A percentile compares a stretch with the other conserved stretches of the same genome.
phyloP scores from a whole-genome alignment of 768 basidiomycete species.

The Hebeloma cylindrosporum region DNA sequence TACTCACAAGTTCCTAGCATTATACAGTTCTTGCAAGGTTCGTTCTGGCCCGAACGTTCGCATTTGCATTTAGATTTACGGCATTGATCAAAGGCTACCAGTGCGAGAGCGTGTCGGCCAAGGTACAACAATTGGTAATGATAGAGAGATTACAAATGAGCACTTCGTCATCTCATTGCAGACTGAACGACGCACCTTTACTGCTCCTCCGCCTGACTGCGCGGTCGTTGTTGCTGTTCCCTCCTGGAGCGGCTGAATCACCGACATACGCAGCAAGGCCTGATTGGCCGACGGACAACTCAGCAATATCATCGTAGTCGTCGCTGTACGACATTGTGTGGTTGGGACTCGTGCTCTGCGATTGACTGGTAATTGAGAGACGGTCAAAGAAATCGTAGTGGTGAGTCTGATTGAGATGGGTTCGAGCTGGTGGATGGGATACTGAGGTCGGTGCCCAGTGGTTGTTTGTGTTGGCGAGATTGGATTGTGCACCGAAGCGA shows the following conservation, averaged over 20 bases:
- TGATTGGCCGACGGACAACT: conserved; percentile 48
- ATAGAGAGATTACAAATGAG: conserved; percentile 3
- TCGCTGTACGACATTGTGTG: conserved; percentile 50
- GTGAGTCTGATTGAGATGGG: conserved; percentile 8
- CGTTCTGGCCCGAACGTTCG: conserved; percentile 58
- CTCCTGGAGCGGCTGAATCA: not conserved
- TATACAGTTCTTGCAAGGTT: conserved; percentile 76
- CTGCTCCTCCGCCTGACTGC: conserved; percentile 70
- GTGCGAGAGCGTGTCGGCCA: conserved; percentile 5
- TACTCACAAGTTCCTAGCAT: conserved; percentile 67
- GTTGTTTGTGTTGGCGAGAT: conserved; percentile 18
- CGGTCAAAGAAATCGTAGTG: no score
- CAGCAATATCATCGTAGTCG: conserved; percentile 63
- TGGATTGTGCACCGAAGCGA: no score
- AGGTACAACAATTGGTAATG: no score
- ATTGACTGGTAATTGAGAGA: no score
- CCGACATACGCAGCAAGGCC: conserved; percentile 5
- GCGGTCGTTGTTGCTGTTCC: conserved; percentile 43
- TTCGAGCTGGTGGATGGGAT: conserved; percentile 20
- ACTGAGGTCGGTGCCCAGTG: no score
- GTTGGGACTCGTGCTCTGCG: no score
- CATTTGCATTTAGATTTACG: conserved; percentile 91
- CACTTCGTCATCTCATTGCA: not conserved
- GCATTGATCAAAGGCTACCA: conserved; percentile 81
- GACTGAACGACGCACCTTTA: conserved; percentile 51